Conservation (phyloP, 768 basidiomycete species). For the Phlegmacium glaucopus region DNA sequence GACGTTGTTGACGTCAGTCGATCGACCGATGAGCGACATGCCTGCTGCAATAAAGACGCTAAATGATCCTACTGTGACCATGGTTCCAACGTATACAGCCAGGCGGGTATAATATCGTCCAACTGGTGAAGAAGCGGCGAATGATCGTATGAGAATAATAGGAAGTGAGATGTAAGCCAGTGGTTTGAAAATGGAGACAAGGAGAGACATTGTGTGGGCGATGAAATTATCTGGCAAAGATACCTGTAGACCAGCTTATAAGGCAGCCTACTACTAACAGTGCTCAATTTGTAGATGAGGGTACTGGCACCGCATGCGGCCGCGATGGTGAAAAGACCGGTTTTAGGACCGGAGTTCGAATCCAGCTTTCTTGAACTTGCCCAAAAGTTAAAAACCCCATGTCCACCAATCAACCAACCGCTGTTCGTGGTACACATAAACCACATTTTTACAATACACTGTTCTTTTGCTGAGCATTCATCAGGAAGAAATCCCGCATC, state of each 20-base stretch:
- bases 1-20: constrained; percentile 77
- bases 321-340: constrained; percentile 5
- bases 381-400: constrained; percentile 6
- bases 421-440: constrained; percentile 25
- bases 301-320: neutral
- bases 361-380: constrained; percentile 7
- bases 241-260: constrained; percentile 2
- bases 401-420: constrained; percentile 9
- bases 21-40: constrained; percentile 62
- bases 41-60: constrained; percentile 66
- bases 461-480: constrained; percentile 6
- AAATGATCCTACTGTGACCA: constrained; percentile 69
- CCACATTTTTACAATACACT: neutral
- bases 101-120: constrained; percentile 73
- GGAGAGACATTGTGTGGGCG: constrained; percentile 53
- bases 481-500: constrained; percentile 22
- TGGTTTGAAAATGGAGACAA: constrained; percentile 60
- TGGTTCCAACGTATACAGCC: constrained; percentile 66
- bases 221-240: constrained; percentile 12
- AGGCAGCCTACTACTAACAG: neutral
- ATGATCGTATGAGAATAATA: constrained; percentile 56
- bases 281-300: constrained; percentile 3
- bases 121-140: constrained; percentile 55
- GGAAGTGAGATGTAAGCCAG: constrained; percentile 79
- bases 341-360: constrained; percentile 18